Evolutionary conservation across 2,329 filamentous ascomycete species (phyloP).

Genomic region (Pseudogymnoascus sp.): DNA sequence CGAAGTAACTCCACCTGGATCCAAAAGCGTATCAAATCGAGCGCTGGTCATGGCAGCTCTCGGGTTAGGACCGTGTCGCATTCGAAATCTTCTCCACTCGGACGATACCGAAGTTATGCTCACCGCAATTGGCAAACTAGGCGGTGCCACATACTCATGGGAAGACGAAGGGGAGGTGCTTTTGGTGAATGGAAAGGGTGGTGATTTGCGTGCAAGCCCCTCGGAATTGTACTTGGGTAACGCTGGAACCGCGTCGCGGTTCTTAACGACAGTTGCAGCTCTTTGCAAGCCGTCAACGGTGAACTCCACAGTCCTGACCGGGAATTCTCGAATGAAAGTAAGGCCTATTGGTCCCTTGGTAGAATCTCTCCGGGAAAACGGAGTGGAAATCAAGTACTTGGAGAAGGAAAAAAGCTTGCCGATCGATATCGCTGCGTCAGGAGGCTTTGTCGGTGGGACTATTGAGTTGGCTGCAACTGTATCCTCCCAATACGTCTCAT

Average conservation of each 20-base stretch:
- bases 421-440: constrained; percentile 70
- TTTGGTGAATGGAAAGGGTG: constrained; percentile 84
- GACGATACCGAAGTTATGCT: constrained; percentile 98
- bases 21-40: constrained; percentile 95
- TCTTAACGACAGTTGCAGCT: constrained; percentile 84
- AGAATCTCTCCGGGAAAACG: constrained; percentile 78
- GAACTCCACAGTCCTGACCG: constrained; percentile 72
- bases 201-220: constrained; percentile 65
- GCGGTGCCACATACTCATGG: constrained; percentile 85
- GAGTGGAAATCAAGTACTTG: constrained; percentile 77
- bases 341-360: constrained; percentile 89
- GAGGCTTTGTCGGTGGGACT: constrained; percentile 73
- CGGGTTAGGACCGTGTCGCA: constrained; percentile 73
- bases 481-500: constrained; percentile 98
- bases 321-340: constrained; percentile 93
- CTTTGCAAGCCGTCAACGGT: constrained; percentile 62
- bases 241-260: constrained; percentile 89
- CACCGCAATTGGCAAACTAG: constrained; percentile 74
- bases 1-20: constrained; percentile 81
- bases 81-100: constrained; percentile 89
- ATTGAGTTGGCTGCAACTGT: constrained; percentile 92
- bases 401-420: constrained; percentile 79
- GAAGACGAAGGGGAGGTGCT: constrained; percentile 89
- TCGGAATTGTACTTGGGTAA: constrained; percentile 88
- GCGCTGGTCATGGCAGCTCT: constrained; percentile 90